phyloP scores from a whole-genome alignment of 352 stramenopile species.

The Phytophthora palmivora region DNA sequence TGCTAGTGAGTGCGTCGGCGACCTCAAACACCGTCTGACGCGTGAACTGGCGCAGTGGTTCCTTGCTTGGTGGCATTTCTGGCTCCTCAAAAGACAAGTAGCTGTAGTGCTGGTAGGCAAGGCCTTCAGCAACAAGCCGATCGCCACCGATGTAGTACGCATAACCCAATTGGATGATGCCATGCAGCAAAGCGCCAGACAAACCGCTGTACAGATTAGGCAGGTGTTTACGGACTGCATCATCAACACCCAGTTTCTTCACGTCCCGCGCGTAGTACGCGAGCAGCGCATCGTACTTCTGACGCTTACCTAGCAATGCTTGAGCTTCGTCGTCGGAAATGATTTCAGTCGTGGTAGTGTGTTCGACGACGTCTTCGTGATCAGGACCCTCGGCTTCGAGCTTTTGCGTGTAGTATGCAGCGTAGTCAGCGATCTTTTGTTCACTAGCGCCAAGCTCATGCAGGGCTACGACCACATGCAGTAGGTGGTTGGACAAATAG shows the following conservation, averaged over 20 bases:
- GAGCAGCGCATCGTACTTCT: slow-evolving; percentile 33
- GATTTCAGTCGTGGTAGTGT: slow-evolving; percentile 1
- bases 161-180: slow-evolving; percentile 55
- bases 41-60: slow-evolving; percentile 25
- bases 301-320: slow-evolving; percentile 36
- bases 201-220: slow-evolving; percentile 39
- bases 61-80: slow-evolving; percentile 1
- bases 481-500: slow-evolving; percentile 50
- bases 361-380: slow-evolving; percentile 32
- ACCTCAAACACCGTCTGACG: slow-evolving; percentile 36
- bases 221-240: slow-evolving; percentile 38
- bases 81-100: slow-evolving; percentile 50
- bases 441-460: slow-evolving; percentile 43
- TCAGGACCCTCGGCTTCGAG: slow-evolving; percentile 37
- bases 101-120: slow-evolving; percentile 45
- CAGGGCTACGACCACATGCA: slow-evolving; percentile 48
- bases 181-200: slow-evolving; percentile 46
- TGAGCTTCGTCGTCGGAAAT: slow-evolving; percentile 31
- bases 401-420: slow-evolving; percentile 38
- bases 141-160: slow-evolving; percentile 46
- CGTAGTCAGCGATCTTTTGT: slow-evolving; percentile 39
- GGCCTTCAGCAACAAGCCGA: slow-evolving; percentile 42
- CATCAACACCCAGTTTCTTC: slow-evolving; percentile 37
- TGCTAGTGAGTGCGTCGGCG: slow-evolving; percentile 20
- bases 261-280: slow-evolving; percentile 42